Evolutionary conservation across 768 basidiomycete species (phyloP).

Genomic region (Solioccasus polychromus): DNA sequence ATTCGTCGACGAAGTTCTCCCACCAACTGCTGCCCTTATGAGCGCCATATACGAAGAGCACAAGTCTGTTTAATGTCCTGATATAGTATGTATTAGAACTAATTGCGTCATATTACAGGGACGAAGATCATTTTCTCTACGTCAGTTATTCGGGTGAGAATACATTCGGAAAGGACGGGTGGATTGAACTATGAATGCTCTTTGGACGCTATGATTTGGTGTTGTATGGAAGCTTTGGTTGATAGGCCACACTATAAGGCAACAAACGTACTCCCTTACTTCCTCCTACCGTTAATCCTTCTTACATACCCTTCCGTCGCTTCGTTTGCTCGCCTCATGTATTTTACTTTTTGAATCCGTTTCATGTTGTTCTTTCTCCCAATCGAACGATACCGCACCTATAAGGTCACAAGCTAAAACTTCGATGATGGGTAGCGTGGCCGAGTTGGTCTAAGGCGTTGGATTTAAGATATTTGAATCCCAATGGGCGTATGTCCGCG

Average conservation of each 20-base stretch:
- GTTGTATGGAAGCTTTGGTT: constrained; percentile 18
- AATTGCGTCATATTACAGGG: constrained; percentile 50
- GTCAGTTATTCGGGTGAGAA: constrained; percentile 99
- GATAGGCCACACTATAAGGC: constrained; percentile 29
- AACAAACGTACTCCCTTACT: constrained; percentile 20
- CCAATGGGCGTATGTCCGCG: constrained; percentile 82
- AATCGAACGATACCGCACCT: not conserved
- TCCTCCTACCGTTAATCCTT: constrained; percentile 15
- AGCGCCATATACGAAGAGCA: constrained; percentile 99
- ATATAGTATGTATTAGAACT: constrained; percentile 18
- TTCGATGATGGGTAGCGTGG: constrained; percentile 55
- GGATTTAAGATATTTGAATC: constrained; percentile 80
- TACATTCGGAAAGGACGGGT: constrained; percentile 66
- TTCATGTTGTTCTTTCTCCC: no score
- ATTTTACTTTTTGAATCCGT: constrained; percentile 28
- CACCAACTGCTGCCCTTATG: constrained; percentile 98
- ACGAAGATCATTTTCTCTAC: constrained; percentile 98
- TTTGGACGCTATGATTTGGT: constrained; percentile 18
- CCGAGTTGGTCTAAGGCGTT: constrained; percentile 92
- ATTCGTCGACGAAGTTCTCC: constrained; percentile 98
- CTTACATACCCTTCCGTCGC: constrained; percentile 25
- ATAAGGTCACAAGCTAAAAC: not conserved
- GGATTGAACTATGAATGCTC: constrained; percentile 32
- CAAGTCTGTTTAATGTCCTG: constrained; percentile 62
- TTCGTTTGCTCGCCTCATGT: constrained; percentile 27